phyloP scores from a whole-genome alignment of 257 asterid genomes.

The Ilex aquifolium region DNA sequence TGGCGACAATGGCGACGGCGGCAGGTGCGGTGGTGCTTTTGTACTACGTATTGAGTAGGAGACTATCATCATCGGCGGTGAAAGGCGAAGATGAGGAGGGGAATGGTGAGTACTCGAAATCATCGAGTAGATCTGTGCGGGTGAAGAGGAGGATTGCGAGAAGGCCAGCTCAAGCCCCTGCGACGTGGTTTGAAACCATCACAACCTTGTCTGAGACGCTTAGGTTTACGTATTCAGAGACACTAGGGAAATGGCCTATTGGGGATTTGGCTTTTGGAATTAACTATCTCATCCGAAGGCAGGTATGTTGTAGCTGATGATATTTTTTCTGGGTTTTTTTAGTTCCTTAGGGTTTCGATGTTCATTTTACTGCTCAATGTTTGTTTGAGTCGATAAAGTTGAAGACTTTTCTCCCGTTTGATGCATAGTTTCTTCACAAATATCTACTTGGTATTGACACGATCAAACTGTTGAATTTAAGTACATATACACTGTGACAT shows the following conservation, averaged over 20 bases:
- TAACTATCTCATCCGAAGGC: conserved; percentile 67
- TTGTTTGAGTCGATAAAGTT: conserved; percentile 5
- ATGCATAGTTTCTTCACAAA: neutral
- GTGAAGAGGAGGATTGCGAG: conserved; percentile 52
- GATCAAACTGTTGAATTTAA: conserved; percentile 1
- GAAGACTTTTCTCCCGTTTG: neutral
- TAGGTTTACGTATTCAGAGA: conserved; percentile 75
- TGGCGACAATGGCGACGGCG: conserved; percentile 79
- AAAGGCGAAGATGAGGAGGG: conserved; percentile 16
- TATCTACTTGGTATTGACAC: neutral
- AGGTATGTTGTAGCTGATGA: conserved; percentile 31
- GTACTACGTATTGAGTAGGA: conserved; percentile 62
- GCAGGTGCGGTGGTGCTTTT: conserved; percentile 71
- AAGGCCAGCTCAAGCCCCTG: conserved; percentile 91
- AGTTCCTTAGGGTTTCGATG: neutral
- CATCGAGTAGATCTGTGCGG: conserved; percentile 40
- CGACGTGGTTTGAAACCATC: conserved; percentile 77
- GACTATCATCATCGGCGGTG: conserved; percentile 30
- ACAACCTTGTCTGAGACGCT: conserved; percentile 65
- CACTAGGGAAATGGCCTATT: conserved; percentile 86
- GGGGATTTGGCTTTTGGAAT: conserved; percentile 83
- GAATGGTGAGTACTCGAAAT: conserved; percentile 41
- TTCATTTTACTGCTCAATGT: neutral
- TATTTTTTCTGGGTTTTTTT: neutral
- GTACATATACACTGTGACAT: no score